These are phyloP conservation scores for Vaccinium vitisidaea DNA, from an alignment of 148 eudicot species.

Conservation along the genomic window DNA sequence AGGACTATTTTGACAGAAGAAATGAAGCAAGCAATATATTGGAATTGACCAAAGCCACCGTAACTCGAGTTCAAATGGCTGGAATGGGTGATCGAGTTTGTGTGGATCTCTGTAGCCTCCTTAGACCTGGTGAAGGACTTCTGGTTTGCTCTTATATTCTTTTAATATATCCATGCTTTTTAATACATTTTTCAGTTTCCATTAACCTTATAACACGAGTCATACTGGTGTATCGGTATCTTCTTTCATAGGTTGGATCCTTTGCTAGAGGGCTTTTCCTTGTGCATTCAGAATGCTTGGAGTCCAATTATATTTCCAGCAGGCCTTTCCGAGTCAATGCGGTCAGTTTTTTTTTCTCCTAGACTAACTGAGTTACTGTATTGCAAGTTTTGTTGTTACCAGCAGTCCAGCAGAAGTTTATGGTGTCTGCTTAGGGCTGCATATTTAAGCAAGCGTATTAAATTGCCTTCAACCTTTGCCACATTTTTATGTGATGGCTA, in stretches of 20 bases:
- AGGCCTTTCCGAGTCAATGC: conserved; percentile 97
- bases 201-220: background rate
- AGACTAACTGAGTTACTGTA: background rate
- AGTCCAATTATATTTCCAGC: conserved; percentile 90
- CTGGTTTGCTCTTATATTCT: conserved; percentile 45
- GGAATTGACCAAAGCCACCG: conserved; percentile 54
- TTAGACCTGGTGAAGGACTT: conserved; percentile 97
- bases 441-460: background rate
- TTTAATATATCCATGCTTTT: background rate
- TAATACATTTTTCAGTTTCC: background rate
- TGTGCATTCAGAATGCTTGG: conserved; percentile 95
- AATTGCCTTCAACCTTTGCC: background rate
- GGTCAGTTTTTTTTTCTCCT: conserved; percentile 42
- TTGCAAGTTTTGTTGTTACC: conserved; percentile 13
- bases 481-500: conserved; percentile 20
- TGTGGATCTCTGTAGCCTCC: conserved; percentile 90
- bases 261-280: conserved; percentile 96
- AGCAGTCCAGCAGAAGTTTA: conserved; percentile 33
- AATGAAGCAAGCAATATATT: conserved; percentile 50
- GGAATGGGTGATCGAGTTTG: conserved; percentile 99
- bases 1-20: conserved; percentile 87
- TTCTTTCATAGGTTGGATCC: conserved; percentile 64
- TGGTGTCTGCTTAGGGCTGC: conserved; percentile 2
- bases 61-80: conserved; percentile 57
- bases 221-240: background rate